Base-by-base conservation (phyloP, 192 early-diverging fungal species). In the Rhizophlyctis rosea region DNA sequence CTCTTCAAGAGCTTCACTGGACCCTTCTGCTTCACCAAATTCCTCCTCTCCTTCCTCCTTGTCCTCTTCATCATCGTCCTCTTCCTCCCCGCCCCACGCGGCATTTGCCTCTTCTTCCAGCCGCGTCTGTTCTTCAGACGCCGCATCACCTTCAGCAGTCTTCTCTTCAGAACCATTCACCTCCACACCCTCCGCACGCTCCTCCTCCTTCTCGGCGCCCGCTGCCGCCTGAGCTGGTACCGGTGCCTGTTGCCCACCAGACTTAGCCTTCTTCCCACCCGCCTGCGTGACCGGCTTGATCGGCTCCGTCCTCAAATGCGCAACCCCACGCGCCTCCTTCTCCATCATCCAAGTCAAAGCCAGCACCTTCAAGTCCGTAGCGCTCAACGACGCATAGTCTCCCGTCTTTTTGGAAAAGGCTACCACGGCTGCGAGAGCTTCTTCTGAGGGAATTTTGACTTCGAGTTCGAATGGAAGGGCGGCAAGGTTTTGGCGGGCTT, bases 331-430 rank as follows among this genome's bases (percentile, higher is more conserved):
- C 23, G 68, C 76, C 68, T 91, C 85, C 61, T 86, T 82, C 61
- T 94, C 94, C 24, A 98, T 67, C 81, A 90, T 91, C 54, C 87
- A 91, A 0, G 90, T 87, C 62, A 98, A 71, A 3, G 96, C 96
- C 27, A 98, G 72, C 11, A 98, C 86, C 68, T 87, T 90, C 53
- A 98, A 66, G 87, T 98, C 96, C 14, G 89, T 86, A 25, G 79
- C 61, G 16, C 89, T 88, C 18, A 98, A 76, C 28, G 78, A 76
- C 24, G 88, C 68, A 69, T 85, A 95, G 75, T 98, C 96, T 48
- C 96, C 96, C 3, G 96, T 95, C 67, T 87, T 88, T 62, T 88
- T 90, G 44, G 95, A 79, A 76, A 96, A 96, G 4, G 80, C 83
- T 27, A 88, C 75, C 16, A 96, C 94, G 67, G 82, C 50, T 0